A percentile compares a stretch with the other conserved stretches of the same genome.
These are phyloP conservation scores for Galeopsis tetrahit DNA, from an alignment of 257 asterid species.

Conservation along the genomic window DNA sequence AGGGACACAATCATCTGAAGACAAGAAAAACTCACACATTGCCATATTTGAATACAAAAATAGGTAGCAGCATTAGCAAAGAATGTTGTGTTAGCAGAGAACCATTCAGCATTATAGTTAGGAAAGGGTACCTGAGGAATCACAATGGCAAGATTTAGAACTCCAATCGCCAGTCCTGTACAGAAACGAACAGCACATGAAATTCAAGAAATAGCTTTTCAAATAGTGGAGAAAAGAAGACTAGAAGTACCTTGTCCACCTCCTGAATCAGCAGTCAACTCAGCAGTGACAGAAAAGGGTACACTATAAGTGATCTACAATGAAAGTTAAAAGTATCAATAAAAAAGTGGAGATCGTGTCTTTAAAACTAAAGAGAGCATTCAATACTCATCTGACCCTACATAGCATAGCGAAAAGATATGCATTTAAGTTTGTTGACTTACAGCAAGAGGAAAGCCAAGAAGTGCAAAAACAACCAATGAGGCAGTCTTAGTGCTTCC, in stretches of 20 bases:
- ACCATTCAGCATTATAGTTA: constrained; percentile 8
- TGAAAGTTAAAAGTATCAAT: constrained; percentile 33
- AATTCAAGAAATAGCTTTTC: constrained; percentile 26
- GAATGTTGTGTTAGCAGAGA: constrained; percentile 8
- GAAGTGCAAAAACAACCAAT: constrained; percentile 82
- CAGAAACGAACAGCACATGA: constrained; percentile 24
- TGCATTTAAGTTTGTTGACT: constrained; percentile 34
- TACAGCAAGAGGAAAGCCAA: constrained; percentile 98
- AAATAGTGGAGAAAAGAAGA: constrained; percentile 29
- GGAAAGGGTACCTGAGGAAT: constrained; percentile 83
- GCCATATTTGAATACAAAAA: constrained; percentile 4
- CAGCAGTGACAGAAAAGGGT: constrained; percentile 96
- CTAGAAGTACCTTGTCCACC: constrained; percentile 91
- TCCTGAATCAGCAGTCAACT: constrained; percentile 97
- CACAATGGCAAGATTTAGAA: constrained; percentile 95
- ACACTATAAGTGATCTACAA: constrained; percentile 91
- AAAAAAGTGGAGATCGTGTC: constrained; percentile 5
- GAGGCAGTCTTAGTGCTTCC: constrained; percentile 76
- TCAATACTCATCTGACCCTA: neutral
- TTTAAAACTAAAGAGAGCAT: constrained; percentile 9
- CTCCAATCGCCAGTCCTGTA: constrained; percentile 99
- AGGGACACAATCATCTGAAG: constrained; percentile 89
- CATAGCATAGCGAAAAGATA: neutral
- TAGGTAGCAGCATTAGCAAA: constrained; percentile 13
- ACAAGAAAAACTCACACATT: constrained; percentile 18